Conservation (phyloP, 2,329 filamentous ascomycete genomes). For the Colletotrichum orchidophilum region DNA sequence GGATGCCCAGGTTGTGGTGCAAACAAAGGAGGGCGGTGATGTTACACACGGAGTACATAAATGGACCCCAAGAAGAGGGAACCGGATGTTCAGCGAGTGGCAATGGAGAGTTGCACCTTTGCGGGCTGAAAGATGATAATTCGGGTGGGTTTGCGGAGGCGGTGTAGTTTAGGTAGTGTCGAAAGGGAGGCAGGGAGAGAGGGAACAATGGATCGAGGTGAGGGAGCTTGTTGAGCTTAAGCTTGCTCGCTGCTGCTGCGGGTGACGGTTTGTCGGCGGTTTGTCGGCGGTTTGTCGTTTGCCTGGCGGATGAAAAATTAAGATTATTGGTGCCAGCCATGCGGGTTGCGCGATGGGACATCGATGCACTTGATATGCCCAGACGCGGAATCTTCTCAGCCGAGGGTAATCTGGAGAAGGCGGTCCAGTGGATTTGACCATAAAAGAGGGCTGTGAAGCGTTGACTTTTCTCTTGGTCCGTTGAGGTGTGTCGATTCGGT, state of each 20-base stretch:
- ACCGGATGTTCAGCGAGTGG: background rate
- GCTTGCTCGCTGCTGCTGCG: background rate
- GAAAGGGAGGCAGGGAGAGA: background rate
- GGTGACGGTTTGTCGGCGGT: background rate
- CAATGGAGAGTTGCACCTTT: background rate
- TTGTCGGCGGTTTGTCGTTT: background rate
- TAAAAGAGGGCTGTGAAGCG: constrained; percentile 2
- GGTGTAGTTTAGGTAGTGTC: background rate
- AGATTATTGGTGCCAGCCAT: constrained; percentile 7
- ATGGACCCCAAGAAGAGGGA: background rate
- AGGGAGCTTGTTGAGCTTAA: background rate
- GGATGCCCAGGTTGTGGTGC: background rate
- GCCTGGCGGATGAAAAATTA: background rate
- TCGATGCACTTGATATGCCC: background rate
- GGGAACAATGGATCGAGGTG: background rate
- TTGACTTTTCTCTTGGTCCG: background rate
- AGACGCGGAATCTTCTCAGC: background rate
- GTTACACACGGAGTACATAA: background rate
- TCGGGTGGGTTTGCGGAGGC: background rate
- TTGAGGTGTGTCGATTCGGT: background rate
- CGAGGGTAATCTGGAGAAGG: constrained; percentile 1
- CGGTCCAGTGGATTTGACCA: background rate
- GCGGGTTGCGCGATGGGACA: background rate
- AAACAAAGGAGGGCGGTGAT: constrained; percentile 16
- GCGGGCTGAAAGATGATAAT: background rate